Percentiles rank a stretch among this genome's conserved stretches.
These are phyloP conservation scores for Cordyceps tenuipes DNA, from an alignment of 2,329 filamentous ascomycete genomes.

Conservation along the genomic window DNA sequence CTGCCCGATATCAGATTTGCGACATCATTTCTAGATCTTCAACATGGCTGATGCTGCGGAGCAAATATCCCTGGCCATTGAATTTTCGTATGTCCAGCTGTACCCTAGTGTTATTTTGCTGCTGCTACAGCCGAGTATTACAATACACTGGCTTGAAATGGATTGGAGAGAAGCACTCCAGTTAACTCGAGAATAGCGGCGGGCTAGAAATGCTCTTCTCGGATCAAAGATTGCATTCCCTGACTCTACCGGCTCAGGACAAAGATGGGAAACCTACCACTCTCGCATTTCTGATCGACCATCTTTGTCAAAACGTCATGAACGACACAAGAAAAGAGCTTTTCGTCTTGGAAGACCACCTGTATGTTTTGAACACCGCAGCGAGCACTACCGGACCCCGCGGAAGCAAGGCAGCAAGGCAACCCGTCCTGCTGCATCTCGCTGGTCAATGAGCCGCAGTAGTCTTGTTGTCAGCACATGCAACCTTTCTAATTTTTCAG, in stretches of 20 bases:
- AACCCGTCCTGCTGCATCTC: neutral
- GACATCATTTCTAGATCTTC: neutral
- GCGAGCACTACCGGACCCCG: neutral
- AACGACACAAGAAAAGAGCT: constrained; percentile 77
- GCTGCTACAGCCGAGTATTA: neutral
- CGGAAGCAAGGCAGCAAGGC: neutral
- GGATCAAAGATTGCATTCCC: constrained; percentile 63
- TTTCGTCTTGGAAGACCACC: constrained; percentile 77
- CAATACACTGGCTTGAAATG: neutral
- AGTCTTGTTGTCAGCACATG: neutral
- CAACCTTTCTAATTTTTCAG: neutral
- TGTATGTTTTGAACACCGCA: constrained; percentile 57
- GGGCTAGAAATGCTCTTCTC: constrained; percentile 92
- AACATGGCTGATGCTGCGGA: constrained; percentile 13
- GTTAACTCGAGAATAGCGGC: constrained; percentile 46
- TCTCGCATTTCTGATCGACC: constrained; percentile 66
- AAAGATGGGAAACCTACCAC: constrained; percentile 53
- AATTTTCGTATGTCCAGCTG: constrained; percentile 49
- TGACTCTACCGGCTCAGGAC: constrained; percentile 59
- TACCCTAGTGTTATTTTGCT: neutral
- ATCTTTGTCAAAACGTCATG: constrained; percentile 78
- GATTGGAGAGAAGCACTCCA: neutral
- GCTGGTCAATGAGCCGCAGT: neutral
- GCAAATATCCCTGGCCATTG: constrained; percentile 55
- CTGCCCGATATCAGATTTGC: neutral